Evolutionary conservation across 1,284 basidiomycete species (phyloP), one percentile per base, ranked within the genome.

Genomic region (Cystobasidium pallidum): DNA sequence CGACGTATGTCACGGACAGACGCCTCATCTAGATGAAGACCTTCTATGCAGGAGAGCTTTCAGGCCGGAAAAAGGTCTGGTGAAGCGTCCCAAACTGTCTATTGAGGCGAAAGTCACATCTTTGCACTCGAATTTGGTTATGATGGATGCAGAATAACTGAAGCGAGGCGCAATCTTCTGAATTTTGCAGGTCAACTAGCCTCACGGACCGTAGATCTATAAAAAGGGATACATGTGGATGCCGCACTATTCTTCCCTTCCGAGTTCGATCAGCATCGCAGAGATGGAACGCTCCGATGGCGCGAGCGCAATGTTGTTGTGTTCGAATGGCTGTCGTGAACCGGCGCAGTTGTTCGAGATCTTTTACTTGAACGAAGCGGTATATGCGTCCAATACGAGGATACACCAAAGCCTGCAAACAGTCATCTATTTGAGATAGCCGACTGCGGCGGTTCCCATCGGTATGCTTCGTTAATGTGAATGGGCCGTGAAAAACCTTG

Each of bases 381-480:
- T 70, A 70, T 3, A 70, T 11, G 51, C 6, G 6, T 61, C 57
- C 43, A 15, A n/a, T n/a, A 70, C 24, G 43, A 70, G 39, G 7
- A 58, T 19, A 11, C 62, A 28, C 58, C 55, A 62, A n/a, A n/a
- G 32, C 47, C 62, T 70, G 47, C 67, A 70, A 6, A 70, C 41
- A 17, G 34, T 34, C 30, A 62, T 45, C 30, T 30, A 70, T 43
- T 28, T 4, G 7, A 45, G 15, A 32, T 39, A 32, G 24, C 30
- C 21, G 7, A 26, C 19, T n/a, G 51, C 7, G 39, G 66, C 47
- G 39, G 47, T 26, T 34, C 39, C 67, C 67, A 62, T 45, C 28
- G 41, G 28, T 70, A 45, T 17, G 47, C 34, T 34, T 32, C 49
- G 47, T 61, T 61, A 3, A 70, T 13, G 21, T 17, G 24, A 49